These are phyloP conservation scores for Aspergillus nanangensis DNA, from an alignment of 495 filamentous ascomycete species.

Conservation along the genomic window DNA sequence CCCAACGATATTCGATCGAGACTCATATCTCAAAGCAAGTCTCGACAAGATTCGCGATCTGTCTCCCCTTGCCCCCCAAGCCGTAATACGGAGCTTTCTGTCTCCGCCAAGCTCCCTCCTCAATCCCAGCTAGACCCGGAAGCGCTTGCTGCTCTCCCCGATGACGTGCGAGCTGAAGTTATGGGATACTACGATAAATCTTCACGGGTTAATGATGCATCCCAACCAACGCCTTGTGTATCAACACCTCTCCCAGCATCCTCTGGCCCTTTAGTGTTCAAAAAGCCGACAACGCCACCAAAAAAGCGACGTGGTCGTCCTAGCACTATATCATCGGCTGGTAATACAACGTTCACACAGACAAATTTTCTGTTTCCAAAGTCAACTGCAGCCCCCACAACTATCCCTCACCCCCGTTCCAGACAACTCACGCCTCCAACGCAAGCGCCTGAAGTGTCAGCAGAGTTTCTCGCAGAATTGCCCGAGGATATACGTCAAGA, in stretches of 20 bases:
- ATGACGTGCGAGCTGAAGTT: slow-evolving; percentile 78
- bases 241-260: slow-evolving; percentile 42
- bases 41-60: slow-evolving; percentile 19
- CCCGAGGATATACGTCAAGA: slow-evolving; percentile 77
- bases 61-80: slow-evolving; percentile 28
- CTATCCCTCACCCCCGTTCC: slow-evolving; percentile 4
- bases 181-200: slow-evolving; percentile 57
- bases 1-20: slow-evolving; percentile 74
- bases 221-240: slow-evolving; percentile 30
- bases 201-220: slow-evolving; percentile 14
- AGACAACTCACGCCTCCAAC: background rate
- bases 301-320: slow-evolving; percentile 54
- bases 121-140: slow-evolving; percentile 67
- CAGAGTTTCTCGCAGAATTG: slow-evolving; percentile 72
- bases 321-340: slow-evolving; percentile 31
- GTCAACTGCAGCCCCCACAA: slow-evolving; percentile 8
- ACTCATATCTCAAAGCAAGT: slow-evolving; percentile 51
- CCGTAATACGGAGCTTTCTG: slow-evolving; percentile 11
- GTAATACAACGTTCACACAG: slow-evolving; percentile 52
- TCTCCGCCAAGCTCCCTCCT: slow-evolving; percentile 29
- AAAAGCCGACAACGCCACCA: slow-evolving; percentile 50
- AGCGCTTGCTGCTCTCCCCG: slow-evolving; percentile 71
- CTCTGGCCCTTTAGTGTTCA: slow-evolving; percentile 29
- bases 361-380: slow-evolving; percentile 55
- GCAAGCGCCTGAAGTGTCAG: slow-evolving; percentile 49